Base-by-base conservation (phyloP, 2,329 filamentous ascomycete species). In the Teratosphaeriaceae sp. region DNA sequence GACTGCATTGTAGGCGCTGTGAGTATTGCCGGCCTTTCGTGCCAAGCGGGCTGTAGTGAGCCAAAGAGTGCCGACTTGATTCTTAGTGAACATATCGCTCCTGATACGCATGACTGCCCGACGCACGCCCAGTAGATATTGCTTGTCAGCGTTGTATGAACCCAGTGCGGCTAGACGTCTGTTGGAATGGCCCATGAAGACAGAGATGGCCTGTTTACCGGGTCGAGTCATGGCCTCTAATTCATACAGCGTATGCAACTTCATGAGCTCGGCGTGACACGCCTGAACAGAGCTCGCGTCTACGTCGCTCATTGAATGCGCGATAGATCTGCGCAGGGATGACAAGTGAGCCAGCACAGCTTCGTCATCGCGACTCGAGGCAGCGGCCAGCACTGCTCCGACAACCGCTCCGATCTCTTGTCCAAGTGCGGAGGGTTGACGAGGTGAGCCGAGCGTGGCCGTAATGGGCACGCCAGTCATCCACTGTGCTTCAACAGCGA, bases 1-100 rank as follows among this genome's bases (percentile, higher is more conserved):
- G n/a, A 97, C 88, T 12, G 90, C 88, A 60, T 94, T 92, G 68
- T 96, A 95, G 1, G 92, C 94, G 54, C 90, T 88, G 42, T 88
- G 83, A 42, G 82, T 82, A 13, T 85, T 84, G 48, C 85, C 85
- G 6, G 84, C 79, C 66, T 97, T 96, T 45, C 92, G 79, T 15
- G 90, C 88, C 22, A 98, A 74, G 49, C 84, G 80, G 31, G 90
- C 88, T 53, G 84, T 94, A 2, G 82, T 80, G 2, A 97, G 70
- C 90, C 90, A 98, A 8, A 87, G 73, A 1, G 82, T 78, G 2
- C 89, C 90, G 50, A 94, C 80, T 50, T 95, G 85, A 49, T 85
- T 75, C 2, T 73, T 75, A 54, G 87, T 37, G 18, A 43, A 46
- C 3, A 3, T 37, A 15, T 49, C 44, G 3, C 15, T 15, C 5